A percentile compares a stretch with the other conserved stretches of the same genome.
These are phyloP conservation scores for Melaleuca alternifolia DNA, from an alignment of 345 rosid species.

Conservation along the genomic window DNA sequence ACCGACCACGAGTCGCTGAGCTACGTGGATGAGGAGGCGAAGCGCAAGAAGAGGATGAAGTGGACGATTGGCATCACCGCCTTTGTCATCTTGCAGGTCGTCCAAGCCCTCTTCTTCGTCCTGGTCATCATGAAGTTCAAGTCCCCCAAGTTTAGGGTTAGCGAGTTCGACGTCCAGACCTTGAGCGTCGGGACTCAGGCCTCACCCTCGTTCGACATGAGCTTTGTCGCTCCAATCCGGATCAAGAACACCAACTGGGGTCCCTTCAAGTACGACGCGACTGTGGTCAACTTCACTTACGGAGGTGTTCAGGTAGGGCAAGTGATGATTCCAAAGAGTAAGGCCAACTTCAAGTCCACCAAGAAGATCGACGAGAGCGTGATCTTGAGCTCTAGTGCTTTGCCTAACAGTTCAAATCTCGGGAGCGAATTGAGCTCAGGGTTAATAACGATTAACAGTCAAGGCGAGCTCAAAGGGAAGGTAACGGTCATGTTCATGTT, in stretches of 20 bases:
- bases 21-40: not conserved
- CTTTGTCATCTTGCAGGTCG: not conserved
- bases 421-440: not conserved
- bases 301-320: not conserved
- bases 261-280: not conserved
- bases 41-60: not conserved
- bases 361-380: not conserved
- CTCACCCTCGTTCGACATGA: not conserved
- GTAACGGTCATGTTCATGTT: not conserved
- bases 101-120: not conserved
- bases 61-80: not conserved
- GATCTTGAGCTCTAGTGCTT: not conserved
- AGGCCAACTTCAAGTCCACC: not conserved
- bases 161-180: not conserved
- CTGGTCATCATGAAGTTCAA: not conserved
- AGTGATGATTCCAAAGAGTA: not conserved
- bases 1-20: not conserved
- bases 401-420: not conserved
- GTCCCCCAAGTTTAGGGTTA: not conserved
- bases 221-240: not conserved
- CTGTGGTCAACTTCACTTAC: not conserved
- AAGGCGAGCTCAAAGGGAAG: not conserved
- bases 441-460: not conserved
- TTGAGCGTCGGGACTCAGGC: not conserved
- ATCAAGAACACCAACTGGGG: not conserved